A percentile compares a stretch with the other conserved stretches of the same genome.
Evolutionary conservation across 768 basidiomycete genomes (phyloP).

Genomic region (Rhizopogon salebrosus): DNA sequence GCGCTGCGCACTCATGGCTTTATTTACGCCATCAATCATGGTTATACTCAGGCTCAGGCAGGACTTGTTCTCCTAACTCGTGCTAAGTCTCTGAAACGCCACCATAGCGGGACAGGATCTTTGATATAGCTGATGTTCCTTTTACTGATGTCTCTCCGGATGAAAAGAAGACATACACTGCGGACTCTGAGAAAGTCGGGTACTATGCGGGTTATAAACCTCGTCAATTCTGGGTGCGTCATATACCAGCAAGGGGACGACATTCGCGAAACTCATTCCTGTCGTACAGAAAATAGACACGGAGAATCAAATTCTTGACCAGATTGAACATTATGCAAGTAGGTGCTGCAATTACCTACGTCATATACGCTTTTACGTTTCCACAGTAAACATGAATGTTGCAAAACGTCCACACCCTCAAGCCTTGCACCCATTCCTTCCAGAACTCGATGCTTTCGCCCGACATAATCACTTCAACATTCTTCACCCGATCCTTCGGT

Average conservation of each 20-base stretch:
- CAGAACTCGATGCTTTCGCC: constrained; percentile 25
- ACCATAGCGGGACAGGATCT: constrained; percentile 34
- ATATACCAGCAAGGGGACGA: background rate
- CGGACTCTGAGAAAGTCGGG: constrained; percentile 34
- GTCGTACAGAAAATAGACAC: constrained; percentile 24
- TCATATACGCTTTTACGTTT: background rate
- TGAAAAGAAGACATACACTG: constrained; percentile 34
- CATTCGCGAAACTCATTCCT: too few species aligned
- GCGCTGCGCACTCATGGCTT: constrained; percentile 33
- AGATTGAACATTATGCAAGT: constrained; percentile 29
- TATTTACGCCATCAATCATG: constrained; percentile 46
- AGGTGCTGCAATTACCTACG: background rate
- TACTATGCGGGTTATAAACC: constrained; percentile 55
- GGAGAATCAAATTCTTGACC: constrained; percentile 30
- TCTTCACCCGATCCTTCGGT: constrained; percentile 23
- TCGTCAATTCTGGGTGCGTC: constrained; percentile 46
- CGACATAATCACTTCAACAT: constrained; percentile 25
- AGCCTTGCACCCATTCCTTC: constrained; percentile 23
- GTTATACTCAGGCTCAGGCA: constrained; percentile 36
- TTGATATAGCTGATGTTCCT: constrained; percentile 37
- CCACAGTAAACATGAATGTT: constrained; percentile 23
- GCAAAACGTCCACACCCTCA: constrained; percentile 21
- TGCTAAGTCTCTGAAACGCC: background rate
- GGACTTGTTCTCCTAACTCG: background rate
- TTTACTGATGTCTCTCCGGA: constrained; percentile 30